phyloP scores from a whole-genome alignment of 441 rosid genomes.

The Pelargonium myrrhifolium region DNA sequence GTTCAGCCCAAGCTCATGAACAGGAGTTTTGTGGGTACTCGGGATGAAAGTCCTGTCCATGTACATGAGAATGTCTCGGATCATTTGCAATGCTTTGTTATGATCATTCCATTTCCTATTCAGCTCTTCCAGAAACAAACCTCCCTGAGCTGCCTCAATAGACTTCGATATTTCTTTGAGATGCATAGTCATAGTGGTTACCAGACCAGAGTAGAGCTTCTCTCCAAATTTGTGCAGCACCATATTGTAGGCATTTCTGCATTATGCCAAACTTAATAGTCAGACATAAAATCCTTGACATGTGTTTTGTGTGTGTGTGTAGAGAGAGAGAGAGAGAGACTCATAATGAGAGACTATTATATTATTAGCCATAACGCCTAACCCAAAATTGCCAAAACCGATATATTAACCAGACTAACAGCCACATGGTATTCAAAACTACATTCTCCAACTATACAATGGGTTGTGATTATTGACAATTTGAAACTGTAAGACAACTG shows the following conservation, averaged over 20 bases:
- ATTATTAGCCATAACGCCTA: not conserved
- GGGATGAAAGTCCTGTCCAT: conserved; percentile 91
- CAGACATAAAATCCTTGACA: not conserved
- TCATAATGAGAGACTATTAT: not conserved
- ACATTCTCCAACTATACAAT: not conserved
- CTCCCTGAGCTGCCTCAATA: conserved; percentile 85
- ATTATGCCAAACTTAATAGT: conserved; percentile 14
- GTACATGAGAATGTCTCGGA: conserved; percentile 92
- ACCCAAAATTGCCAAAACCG: not conserved
- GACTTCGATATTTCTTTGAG: conserved; percentile 71
- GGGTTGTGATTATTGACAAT: not conserved
- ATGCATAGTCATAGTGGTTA: conserved; percentile 74
- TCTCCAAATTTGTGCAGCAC: conserved; percentile 97
- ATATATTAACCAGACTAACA: not conserved
- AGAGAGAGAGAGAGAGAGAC: not conserved
- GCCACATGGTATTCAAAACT: not conserved
- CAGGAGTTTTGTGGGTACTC: conserved; percentile 65
- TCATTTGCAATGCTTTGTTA: conserved; percentile 90
- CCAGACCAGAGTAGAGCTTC: conserved; percentile 69
- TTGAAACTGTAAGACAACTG: not conserved
- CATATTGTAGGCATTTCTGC: conserved; percentile 96
- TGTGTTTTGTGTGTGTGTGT: not conserved
- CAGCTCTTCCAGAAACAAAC: conserved; percentile 75
- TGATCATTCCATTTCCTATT: conserved; percentile 96
- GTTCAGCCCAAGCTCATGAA: conserved; percentile 80